A percentile compares a stretch with the other conserved stretches of the same genome.
Conservation (phyloP, 305 asterid species). For the Rubia peregrina region DNA sequence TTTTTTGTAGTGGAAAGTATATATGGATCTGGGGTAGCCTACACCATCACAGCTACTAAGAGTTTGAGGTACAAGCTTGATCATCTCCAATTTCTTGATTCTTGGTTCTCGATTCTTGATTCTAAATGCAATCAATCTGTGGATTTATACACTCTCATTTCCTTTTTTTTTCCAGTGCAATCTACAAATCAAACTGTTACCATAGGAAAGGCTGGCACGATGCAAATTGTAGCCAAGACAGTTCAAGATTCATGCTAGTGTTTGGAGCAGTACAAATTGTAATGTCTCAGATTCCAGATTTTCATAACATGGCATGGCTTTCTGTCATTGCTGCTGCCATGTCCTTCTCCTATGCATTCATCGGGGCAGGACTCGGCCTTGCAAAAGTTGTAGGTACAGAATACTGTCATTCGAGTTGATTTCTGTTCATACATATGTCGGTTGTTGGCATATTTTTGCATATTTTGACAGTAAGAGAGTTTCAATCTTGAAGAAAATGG, state of each 20-base stretch:
- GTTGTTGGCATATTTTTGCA: too few relatives aligned
- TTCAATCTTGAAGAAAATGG: slow-evolving; percentile 33
- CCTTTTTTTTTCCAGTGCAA: slow-evolving; percentile 34
- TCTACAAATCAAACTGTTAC: slow-evolving; percentile 59
- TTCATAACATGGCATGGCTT: slow-evolving; percentile 72
- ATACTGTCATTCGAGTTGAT: not conserved
- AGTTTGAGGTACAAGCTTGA: slow-evolving; percentile 24
- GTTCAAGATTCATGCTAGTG: slow-evolving; percentile 33
- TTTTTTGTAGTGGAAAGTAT: slow-evolving; percentile 31
- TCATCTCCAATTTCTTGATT: not conserved
- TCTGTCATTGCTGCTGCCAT: slow-evolving; percentile 65
- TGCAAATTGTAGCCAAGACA: slow-evolving; percentile 33
- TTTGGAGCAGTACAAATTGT: slow-evolving; percentile 52
- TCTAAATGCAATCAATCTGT: not conserved
- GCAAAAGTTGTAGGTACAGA: slow-evolving; percentile 49
- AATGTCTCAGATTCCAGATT: slow-evolving; percentile 65
- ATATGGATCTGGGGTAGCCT: slow-evolving; percentile 39
- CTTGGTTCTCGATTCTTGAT: not conserved
- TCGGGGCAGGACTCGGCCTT: slow-evolving; percentile 61
- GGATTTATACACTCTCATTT: not conserved
- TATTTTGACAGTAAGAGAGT: not conserved
- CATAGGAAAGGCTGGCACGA: slow-evolving; percentile 31
- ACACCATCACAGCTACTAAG: slow-evolving; percentile 34
- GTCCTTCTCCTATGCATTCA: slow-evolving; percentile 61
- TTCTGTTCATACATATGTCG: not conserved